phyloP scores from a whole-genome alignment of 2,329 filamentous ascomycete species.

The Monosporascus sp. region DNA sequence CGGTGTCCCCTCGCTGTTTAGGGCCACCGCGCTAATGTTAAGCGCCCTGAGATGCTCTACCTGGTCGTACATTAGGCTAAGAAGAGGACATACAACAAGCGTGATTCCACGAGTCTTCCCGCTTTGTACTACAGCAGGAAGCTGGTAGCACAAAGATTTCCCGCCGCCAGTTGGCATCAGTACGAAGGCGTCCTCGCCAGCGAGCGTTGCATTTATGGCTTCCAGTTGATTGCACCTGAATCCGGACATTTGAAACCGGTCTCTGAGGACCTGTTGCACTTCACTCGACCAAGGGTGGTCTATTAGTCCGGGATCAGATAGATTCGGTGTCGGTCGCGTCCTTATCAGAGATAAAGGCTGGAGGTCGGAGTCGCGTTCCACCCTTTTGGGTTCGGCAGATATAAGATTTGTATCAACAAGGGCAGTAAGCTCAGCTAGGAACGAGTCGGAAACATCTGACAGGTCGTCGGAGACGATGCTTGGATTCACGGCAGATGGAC shows the following conservation, averaged over 20 bases:
- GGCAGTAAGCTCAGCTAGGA: no score
- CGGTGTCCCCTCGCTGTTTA: constrained; percentile 70
- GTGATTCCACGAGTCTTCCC: constrained; percentile 84
- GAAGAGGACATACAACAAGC: constrained; percentile 86
- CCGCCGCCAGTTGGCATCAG: constrained; percentile 97
- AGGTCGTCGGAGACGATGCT: no score
- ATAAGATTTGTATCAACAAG: no score
- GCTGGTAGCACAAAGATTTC: constrained; percentile 93
- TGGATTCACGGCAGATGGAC: no score
- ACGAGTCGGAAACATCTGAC: no score
- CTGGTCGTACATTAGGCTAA: constrained; percentile 97
- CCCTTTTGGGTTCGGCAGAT: no score
- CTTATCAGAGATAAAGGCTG: no score
- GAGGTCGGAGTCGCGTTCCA: no score
- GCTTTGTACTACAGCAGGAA: constrained; percentile 77
- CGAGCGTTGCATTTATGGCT: constrained; percentile 88
- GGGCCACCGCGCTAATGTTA: constrained; percentile 71
- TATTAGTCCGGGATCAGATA: constrained; percentile 52
- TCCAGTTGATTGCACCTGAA: constrained; percentile 91
- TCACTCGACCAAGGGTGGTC: constrained; percentile 78
- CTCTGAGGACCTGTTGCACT: constrained; percentile 71
- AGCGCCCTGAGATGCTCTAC: constrained; percentile 74
- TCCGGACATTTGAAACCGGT: constrained; percentile 76
- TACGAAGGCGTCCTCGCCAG: constrained; percentile 85
- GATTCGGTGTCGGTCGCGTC: constrained; percentile 1